A percentile compares a stretch with the other conserved stretches of the same genome.
Conservation (phyloP, 257 asterid species). For the Oldenlandia corymbosa region DNA sequence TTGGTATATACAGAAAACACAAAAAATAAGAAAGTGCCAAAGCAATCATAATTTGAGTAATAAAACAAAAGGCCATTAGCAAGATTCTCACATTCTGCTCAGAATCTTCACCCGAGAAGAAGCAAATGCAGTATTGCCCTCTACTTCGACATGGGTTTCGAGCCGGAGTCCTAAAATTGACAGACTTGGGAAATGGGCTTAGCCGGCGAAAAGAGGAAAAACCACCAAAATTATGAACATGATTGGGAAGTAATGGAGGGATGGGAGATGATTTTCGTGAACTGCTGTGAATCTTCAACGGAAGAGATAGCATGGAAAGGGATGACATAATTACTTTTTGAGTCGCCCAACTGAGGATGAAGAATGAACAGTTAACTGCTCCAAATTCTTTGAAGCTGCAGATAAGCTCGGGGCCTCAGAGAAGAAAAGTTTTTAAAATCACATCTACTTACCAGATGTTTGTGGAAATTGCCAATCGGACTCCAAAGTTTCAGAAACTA, state of each 20-base stretch:
- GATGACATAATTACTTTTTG: constrained; percentile 1
- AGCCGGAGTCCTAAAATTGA: background rate
- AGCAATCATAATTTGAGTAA: no score
- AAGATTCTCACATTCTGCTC: constrained; percentile 20
- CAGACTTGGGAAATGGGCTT: background rate
- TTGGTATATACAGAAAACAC: background rate
- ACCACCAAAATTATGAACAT: background rate
- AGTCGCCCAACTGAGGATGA: no score
- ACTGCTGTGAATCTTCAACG: constrained; percentile 1
- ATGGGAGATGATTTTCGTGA: constrained; percentile 1
- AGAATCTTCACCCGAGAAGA: constrained; percentile 13
- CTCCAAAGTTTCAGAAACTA: no score
- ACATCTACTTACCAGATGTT: no score
- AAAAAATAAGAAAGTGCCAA: background rate
- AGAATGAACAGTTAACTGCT: no score
- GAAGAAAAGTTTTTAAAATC: no score
- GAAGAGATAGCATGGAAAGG: background rate
- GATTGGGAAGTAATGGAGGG: constrained; percentile 3
- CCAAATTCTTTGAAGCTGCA: no score
- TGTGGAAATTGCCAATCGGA: no score
- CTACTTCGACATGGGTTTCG: background rate
- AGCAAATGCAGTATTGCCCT: constrained; percentile 11
- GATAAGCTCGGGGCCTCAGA: no score
- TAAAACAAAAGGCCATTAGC: background rate
- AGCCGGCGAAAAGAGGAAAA: background rate